A percentile compares a stretch with the other conserved stretches of the same genome.
These are phyloP conservation scores for Exophiala mesophila DNA, from an alignment of 2,329 filamentous ascomycete genomes.

Conservation along the genomic window DNA sequence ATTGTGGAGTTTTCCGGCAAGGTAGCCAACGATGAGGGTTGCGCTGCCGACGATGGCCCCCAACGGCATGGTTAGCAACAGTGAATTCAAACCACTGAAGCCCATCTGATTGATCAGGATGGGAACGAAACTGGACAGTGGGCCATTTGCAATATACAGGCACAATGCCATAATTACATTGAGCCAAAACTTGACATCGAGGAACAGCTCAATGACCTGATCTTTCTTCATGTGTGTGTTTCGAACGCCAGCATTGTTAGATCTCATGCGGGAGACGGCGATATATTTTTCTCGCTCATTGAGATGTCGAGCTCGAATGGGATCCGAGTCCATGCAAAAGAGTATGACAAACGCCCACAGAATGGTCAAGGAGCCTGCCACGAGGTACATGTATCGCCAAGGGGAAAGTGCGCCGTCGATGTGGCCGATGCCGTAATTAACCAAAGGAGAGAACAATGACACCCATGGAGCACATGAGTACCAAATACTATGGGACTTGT, in stretches of 20 bases:
- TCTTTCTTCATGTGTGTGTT: conserved; percentile 54
- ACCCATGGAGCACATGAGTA: conserved; percentile 40
- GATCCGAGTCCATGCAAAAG: conserved; percentile 62
- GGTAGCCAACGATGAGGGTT: conserved; percentile 36
- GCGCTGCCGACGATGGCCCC: conserved; percentile 36
- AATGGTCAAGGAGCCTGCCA: conserved; percentile 59
- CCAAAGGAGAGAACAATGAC: conserved; percentile 43
- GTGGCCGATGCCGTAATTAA: conserved; percentile 65
- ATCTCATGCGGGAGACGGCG: conserved; percentile 58
- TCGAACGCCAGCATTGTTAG: conserved; percentile 59
- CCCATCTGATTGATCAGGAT: conserved; percentile 67
- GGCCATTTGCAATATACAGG: conserved; percentile 64
- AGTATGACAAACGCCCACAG: conserved; percentile 52
- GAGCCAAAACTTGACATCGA: conserved; percentile 60
- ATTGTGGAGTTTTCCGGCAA: conserved; percentile 35
- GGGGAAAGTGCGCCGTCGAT: conserved; percentile 50
- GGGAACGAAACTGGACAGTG: conserved; percentile 61
- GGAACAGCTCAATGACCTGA: conserved; percentile 54
- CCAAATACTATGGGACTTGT: not conserved
- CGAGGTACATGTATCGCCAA: conserved; percentile 68
- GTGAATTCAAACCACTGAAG: conserved; percentile 31
- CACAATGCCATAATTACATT: conserved; percentile 63
- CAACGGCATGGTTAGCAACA: conserved; percentile 52
- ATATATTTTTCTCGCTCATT: conserved; percentile 57
- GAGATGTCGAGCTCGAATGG: conserved; percentile 64